Evolutionary conservation across 139 green algal genomes (phyloP).

Genomic region (Coelastrella sp.): DNA sequence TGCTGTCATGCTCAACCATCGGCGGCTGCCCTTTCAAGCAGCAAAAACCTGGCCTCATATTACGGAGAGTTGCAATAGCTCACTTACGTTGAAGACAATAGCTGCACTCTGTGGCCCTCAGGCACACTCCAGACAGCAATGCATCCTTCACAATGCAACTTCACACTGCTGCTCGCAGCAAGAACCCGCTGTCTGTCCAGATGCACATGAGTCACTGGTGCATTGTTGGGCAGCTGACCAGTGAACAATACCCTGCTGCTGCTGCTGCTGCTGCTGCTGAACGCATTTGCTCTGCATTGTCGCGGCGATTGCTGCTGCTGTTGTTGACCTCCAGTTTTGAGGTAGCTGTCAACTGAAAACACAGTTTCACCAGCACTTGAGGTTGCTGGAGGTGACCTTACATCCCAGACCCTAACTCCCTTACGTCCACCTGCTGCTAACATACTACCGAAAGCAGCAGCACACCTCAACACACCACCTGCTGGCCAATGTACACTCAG

Average conservation of each 20-base stretch:
- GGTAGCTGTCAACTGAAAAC: too few relatives aligned
- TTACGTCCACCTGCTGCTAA: not conserved
- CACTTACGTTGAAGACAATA: slow-evolving; percentile 35
- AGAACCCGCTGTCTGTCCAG: not conserved
- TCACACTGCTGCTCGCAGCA: not conserved
- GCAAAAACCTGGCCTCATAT: too few relatives aligned
- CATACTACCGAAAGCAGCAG: not conserved
- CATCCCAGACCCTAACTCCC: slow-evolving; percentile 6
- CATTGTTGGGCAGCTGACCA: not conserved
- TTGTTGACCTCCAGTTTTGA: too few relatives aligned
- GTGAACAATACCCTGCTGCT: slow-evolving; percentile 26
- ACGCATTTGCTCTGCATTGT: too few relatives aligned
- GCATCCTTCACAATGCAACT: not conserved
- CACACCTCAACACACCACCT: not conserved
- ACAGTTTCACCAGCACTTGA: not conserved
- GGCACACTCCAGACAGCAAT: slow-evolving; percentile 4
- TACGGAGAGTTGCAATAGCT: too few relatives aligned
- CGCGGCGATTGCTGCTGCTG: slow-evolving; percentile 7
- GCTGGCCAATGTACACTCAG: not conserved
- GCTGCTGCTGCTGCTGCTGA: slow-evolving; percentile 13
- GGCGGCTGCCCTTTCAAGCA: too few relatives aligned
- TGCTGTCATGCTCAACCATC: too few relatives aligned
- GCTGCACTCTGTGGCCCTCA: not conserved
- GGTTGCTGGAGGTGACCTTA: not conserved
- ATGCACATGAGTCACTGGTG: not conserved